A percentile compares a stretch with the other conserved stretches of the same genome.
phyloP scores from a whole-genome alignment of 2,329 filamentous ascomycete genomes.

The Penicillium concentricum region DNA sequence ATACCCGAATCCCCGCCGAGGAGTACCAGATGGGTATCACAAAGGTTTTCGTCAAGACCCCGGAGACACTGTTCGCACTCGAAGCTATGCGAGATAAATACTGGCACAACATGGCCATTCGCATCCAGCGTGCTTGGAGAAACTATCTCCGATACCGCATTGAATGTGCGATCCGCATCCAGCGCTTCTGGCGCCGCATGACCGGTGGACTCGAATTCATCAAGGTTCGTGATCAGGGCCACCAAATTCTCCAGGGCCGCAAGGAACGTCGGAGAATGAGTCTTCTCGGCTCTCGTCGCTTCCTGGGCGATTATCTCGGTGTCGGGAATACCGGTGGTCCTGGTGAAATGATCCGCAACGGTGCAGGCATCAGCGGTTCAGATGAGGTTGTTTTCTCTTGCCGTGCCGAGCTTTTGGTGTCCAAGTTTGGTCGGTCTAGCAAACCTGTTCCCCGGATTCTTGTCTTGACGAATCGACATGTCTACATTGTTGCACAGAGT shows the following conservation, averaged over 20 bases:
- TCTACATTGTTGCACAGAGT: conserved; percentile 85
- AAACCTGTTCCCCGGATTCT: conserved; percentile 85
- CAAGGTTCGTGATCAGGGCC: conserved; percentile 82
- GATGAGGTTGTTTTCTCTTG: conserved; percentile 87
- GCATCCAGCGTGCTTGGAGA: conserved; percentile 95
- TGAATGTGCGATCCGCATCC: conserved; percentile 90
- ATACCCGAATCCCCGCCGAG: conserved; percentile 90
- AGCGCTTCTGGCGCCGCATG: conserved; percentile 93
- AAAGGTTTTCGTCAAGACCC: conserved; percentile 97
- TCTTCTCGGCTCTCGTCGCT: conserved; percentile 84
- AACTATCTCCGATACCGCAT: conserved; percentile 90
- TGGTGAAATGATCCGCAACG: conserved; percentile 75
- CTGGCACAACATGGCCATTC: conserved; percentile 99
- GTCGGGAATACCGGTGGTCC: conserved; percentile 77
- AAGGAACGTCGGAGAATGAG: conserved; percentile 93
- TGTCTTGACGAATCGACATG: conserved; percentile 78
- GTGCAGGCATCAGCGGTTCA: conserved; percentile 63
- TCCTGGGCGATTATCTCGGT: conserved; percentile 92
- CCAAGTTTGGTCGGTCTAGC: conserved; percentile 94
- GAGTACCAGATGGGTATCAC: conserved; percentile 97
- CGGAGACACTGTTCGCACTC: conserved; percentile 91
- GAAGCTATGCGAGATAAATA: conserved; percentile 98
- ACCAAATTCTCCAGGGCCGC: conserved; percentile 73
- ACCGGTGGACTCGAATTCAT: conserved; percentile 86
- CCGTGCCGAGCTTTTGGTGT: conserved; percentile 82